phyloP scores from a whole-genome alignment of 1,284 basidiomycete species.

The Melanopsichium pennsylvanicum region DNA sequence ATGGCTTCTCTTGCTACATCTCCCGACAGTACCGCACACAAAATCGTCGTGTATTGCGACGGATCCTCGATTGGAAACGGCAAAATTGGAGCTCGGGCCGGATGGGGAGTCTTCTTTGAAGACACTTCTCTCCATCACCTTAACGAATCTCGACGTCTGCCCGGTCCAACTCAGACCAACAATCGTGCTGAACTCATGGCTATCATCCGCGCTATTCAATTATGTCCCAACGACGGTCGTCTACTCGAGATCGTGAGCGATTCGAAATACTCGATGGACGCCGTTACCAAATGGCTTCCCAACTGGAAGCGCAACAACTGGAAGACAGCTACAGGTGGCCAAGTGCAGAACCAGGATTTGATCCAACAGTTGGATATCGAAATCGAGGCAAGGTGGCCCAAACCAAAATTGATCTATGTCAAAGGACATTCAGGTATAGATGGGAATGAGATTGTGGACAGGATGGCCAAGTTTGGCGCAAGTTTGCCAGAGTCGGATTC shows the following conservation, averaged over 20 bases:
- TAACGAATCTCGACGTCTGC: conserved; percentile 79
- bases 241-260: conserved; percentile 75
- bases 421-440: conserved; percentile 73
- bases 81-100: conserved; percentile 43
- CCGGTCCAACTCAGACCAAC: conserved; percentile 80
- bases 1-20: neutral
- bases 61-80: conserved; percentile 83
- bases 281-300: conserved; percentile 73
- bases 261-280: conserved; percentile 55
- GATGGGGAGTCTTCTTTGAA: conserved; percentile 60
- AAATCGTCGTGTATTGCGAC: conserved; percentile 74
- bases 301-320: conserved; percentile 73
- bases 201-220: conserved; percentile 77
- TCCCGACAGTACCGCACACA: neutral
- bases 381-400: conserved; percentile 5
- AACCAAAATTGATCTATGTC: conserved; percentile 72
- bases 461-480: conserved; percentile 43
- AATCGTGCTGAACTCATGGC: conserved; percentile 86
- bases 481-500: conserved; percentile 7
- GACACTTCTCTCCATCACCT: conserved; percentile 66
- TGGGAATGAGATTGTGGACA: conserved; percentile 82
- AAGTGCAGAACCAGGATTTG: conserved; percentile 75
- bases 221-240: conserved; percentile 69
- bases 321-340: conserved; percentile 68
- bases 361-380: conserved; percentile 71